These are phyloP conservation scores for Vaccinium myrtillus DNA, from an alignment of 148 eudicot species.

Conservation along the genomic window DNA sequence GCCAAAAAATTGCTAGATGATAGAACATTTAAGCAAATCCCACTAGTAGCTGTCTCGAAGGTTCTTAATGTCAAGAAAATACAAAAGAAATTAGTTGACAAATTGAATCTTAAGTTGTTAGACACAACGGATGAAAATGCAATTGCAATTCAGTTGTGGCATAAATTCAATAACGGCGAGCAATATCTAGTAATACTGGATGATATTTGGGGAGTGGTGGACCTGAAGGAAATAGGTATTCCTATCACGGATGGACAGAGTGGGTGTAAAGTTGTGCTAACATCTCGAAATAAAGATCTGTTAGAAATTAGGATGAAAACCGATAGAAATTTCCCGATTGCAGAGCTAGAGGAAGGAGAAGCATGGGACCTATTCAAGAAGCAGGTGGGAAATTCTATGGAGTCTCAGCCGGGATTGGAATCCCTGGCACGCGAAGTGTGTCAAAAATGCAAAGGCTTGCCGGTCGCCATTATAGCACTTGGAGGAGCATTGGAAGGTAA, in stretches of 20 bases:
- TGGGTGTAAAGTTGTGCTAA: constrained; percentile 19
- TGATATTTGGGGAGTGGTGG: constrained; percentile 20
- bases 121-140: not conserved
- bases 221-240: constrained; percentile 18
- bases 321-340: not conserved
- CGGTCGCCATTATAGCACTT: constrained; percentile 13
- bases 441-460: constrained; percentile 15
- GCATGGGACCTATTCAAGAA: not conserved
- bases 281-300: not conserved
- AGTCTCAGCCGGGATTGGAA: not conserved
- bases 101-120: not conserved
- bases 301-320: not conserved
- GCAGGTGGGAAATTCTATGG: not conserved
- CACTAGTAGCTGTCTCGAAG: not conserved
- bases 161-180: not conserved
- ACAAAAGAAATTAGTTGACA: not conserved
- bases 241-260: not conserved
- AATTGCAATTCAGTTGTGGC: not conserved
- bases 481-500: constrained; percentile 9
- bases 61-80: not conserved
- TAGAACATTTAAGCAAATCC: not conserved
- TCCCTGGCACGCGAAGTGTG: not conserved
- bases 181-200: constrained; percentile 16
- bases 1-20: not conserved
- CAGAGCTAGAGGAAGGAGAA: not conserved